Evolutionary conservation across 2,329 filamentous ascomycete species (phyloP).

Genomic region (Huntiella omanensis): DNA sequence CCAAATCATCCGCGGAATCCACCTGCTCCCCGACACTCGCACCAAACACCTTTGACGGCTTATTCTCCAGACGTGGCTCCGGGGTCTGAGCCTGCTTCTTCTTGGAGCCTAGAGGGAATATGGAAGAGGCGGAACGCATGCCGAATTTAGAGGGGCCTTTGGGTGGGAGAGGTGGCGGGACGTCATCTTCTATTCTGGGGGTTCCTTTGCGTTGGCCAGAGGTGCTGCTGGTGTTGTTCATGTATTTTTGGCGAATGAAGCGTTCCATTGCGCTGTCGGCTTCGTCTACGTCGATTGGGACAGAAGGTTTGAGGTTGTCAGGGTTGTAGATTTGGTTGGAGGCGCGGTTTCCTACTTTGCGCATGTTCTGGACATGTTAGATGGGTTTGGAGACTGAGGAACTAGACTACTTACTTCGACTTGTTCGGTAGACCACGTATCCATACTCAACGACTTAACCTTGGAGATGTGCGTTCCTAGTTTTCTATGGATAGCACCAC

Average conservation of each 20-base stretch:
- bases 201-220: conserved; percentile 19
- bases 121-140: conserved; percentile 43
- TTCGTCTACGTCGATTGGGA: conserved; percentile 82
- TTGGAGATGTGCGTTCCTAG: conserved; percentile 95
- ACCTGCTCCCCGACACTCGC: conserved; percentile 35
- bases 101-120: conserved; percentile 44
- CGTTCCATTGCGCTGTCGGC: conserved; percentile 87
- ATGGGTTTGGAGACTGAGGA: background rate
- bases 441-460: conserved; percentile 97
- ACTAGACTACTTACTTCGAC: conserved; percentile 53
- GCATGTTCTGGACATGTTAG: conserved; percentile 55
- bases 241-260: conserved; percentile 89
- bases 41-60: conserved; percentile 51
- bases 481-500: conserved; percentile 86
- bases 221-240: conserved; percentile 36
- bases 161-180: conserved; percentile 38
- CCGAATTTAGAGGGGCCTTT: conserved; percentile 44
- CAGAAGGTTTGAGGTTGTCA: conserved; percentile 59
- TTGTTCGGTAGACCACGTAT: conserved; percentile 89
- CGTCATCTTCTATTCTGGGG: conserved; percentile 36
- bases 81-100: conserved; percentile 23
- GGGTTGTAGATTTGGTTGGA: conserved; percentile 88
- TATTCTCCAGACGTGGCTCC: conserved; percentile 32
- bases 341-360: conserved; percentile 64
- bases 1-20: conserved; percentile 38